phyloP scores from a whole-genome alignment of 345 rosid species.

The Schrenkiella parvula region DNA sequence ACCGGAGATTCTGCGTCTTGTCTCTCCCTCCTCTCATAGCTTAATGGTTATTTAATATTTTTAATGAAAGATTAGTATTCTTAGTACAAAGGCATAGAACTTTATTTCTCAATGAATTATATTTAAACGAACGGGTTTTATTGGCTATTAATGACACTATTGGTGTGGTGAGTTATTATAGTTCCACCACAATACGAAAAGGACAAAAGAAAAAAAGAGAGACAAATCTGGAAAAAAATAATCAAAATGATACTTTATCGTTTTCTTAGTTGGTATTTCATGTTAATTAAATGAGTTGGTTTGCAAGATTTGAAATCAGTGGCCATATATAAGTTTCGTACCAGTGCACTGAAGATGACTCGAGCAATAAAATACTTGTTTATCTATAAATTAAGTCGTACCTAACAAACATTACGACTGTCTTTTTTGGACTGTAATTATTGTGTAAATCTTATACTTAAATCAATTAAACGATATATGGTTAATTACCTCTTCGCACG shows the following conservation, averaged over 20 bases:
- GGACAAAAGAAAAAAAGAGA: too few species aligned
- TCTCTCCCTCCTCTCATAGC: too few species aligned
- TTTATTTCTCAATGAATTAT: background rate
- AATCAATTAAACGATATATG: background rate
- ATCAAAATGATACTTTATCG: too few species aligned
- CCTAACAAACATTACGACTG: background rate
- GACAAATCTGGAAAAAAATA: background rate
- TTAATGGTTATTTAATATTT: background rate
- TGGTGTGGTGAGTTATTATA: background rate
- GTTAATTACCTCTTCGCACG: slow-evolving; percentile 11
- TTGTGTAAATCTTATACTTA: background rate
- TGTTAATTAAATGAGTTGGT: background rate
- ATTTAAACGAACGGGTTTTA: background rate
- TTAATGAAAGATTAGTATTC: background rate
- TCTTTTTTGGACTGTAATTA: background rate
- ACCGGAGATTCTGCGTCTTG: slow-evolving; percentile 16
- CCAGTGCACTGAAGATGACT: background rate
- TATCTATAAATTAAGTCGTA: background rate
- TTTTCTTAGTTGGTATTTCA: background rate
- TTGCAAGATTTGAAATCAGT: background rate
- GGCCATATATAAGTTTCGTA: background rate
- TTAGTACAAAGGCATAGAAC: background rate
- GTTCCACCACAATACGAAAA: background rate
- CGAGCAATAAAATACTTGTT: background rate
- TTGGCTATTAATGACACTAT: background rate